These are phyloP conservation scores for Exsudoporus frostii DNA, from an alignment of 768 basidiomycete species.

Conservation along the genomic window DNA sequence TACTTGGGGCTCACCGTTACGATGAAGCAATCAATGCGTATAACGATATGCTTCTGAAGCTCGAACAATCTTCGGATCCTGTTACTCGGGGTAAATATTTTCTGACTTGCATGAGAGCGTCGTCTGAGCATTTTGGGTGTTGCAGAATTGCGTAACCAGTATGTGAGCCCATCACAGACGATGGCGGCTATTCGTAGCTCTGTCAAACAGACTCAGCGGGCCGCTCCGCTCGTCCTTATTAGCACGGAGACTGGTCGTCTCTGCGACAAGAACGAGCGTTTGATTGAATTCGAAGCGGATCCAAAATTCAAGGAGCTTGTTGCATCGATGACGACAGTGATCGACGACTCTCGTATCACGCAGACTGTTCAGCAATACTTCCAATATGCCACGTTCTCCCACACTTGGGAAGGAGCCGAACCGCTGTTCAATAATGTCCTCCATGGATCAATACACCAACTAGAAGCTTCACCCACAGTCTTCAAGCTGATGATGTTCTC, in stretches of 20 bases:
- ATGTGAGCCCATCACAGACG: too few relatives aligned
- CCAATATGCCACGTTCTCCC: constrained; percentile 2
- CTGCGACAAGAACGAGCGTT: neutral
- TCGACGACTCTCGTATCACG: neutral
- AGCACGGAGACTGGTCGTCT: neutral
- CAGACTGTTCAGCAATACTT: neutral
- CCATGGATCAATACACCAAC: neutral
- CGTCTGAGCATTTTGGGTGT: too few relatives aligned
- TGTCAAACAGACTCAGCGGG: neutral
- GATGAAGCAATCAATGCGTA: neutral
- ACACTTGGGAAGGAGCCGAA: neutral
- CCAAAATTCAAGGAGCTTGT: too few relatives aligned
- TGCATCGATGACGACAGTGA: too few relatives aligned
- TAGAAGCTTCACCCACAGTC: neutral
- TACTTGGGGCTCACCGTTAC: neutral
- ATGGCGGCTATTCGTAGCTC: neutral
- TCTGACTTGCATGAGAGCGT: too few relatives aligned
- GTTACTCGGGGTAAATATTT: too few relatives aligned
- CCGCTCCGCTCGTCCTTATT: neutral
- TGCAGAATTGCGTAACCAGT: too few relatives aligned
- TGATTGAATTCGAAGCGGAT: too few relatives aligned
- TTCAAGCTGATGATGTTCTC: neutral
- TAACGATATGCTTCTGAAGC: neutral
- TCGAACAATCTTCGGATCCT: too few relatives aligned
- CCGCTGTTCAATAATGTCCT: neutral